phyloP scores from a whole-genome alignment of 305 asterid species.

The Rubia occidens region DNA sequence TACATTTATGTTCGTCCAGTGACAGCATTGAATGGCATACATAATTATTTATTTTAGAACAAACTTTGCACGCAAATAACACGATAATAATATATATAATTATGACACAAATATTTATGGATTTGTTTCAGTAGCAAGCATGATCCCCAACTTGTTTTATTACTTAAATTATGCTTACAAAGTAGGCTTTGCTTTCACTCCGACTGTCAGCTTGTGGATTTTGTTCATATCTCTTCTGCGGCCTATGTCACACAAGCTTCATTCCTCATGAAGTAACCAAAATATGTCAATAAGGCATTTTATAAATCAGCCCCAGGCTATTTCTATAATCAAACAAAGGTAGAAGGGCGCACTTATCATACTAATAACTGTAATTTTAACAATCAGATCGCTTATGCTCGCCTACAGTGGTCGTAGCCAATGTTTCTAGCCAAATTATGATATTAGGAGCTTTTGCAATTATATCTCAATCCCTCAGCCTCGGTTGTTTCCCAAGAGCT shows the following conservation, averaged over 20 bases:
- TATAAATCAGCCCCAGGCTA: slow-evolving; percentile 16
- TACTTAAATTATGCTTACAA: slow-evolving; percentile 21
- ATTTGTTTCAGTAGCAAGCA: slow-evolving; percentile 34
- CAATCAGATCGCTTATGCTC: slow-evolving; percentile 45
- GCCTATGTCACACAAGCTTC: slow-evolving; percentile 71
- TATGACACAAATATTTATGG: too few relatives aligned
- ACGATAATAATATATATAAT: too few relatives aligned
- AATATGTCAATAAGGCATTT: slow-evolving; percentile 10
- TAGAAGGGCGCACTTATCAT: too few relatives aligned
- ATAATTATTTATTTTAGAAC: too few relatives aligned
- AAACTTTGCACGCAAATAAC: too few relatives aligned
- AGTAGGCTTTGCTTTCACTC: slow-evolving; percentile 67
- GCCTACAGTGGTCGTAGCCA: slow-evolving; percentile 71
- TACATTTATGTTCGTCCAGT: slow-evolving; percentile 32
- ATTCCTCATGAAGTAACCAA: slow-evolving; percentile 44
- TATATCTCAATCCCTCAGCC: slow-evolving; percentile 52
- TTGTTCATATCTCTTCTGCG: slow-evolving; percentile 48
- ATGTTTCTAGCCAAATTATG: slow-evolving; percentile 70
- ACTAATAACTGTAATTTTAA: not conserved
- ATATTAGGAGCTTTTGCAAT: slow-evolving; percentile 61
- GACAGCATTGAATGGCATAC: too few relatives aligned
- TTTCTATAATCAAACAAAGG: too few relatives aligned
- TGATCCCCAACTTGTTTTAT: too few relatives aligned
- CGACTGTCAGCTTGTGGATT: slow-evolving; percentile 47
- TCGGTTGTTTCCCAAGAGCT: slow-evolving; percentile 66